Evolutionary conservation across 371 early-diverging fungal genomes (phyloP), one percentile per base, ranked within the genome.

Genomic region (Massospora cicadina): DNA sequence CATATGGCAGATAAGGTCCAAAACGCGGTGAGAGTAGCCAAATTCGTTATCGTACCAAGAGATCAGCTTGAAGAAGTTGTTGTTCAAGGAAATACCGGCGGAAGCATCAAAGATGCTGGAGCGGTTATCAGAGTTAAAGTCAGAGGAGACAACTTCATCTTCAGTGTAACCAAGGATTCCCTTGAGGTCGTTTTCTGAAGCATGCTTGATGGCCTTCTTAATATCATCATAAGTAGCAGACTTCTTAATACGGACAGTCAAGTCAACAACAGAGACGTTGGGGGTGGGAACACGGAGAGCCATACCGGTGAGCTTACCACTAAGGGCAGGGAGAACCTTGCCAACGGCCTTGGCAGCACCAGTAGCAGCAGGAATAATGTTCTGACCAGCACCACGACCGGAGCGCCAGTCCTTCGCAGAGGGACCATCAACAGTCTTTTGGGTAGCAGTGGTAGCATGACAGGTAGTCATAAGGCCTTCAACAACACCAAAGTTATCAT

Each of bases 281-380:
- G 94, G 84, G 67, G 89, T 93, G 43, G 95, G 93, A 67, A 99
- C 96, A 79, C 99, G 93, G 81, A 98, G 90, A 64, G 97, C 82
- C 97, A 98, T 97, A 71, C 98, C 98, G 62, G 98, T 98, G 67
- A 98, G 78, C 83, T 97, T 99, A 70, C 94, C 94, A 77, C 92
- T 89, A 63, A 99, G 81, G 60, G 76, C 78, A 63, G 99, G 99
- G 70, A 99, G 90, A 68, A 99, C 98, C 82, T 96, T 93, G 64
- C 93, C 95, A 72, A 98, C 96, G 63, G 99, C 99, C 81, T 93
- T 95, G 76, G 99, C 98, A 69, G 99, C 99, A 71, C 99, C 99
- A 65, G 99, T 99, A 68, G 92, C 86, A 66, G 98, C 90, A 29
- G 99, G 99, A 79, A 99, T 99, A 75, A 99, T 98, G 87, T 99